Base-by-base conservation (phyloP, 2,329 filamentous ascomycete genomes). In the Claviceps pazoutovae region DNA sequence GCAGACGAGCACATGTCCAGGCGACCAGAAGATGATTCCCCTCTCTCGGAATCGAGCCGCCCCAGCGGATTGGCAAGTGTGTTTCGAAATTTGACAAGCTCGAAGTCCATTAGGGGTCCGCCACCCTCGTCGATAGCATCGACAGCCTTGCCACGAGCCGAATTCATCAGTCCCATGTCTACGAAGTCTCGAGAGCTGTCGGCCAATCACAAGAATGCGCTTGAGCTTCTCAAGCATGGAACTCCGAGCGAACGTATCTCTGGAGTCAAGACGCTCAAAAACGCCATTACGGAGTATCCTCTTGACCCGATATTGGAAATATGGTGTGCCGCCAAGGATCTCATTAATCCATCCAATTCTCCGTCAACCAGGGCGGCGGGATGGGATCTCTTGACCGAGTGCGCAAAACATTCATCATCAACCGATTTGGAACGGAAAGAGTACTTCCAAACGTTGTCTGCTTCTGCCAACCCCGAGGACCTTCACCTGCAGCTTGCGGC, bases 401-500 rank as follows among this genome's bases (percentile, higher is more conserved):
- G 82, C 59, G 80, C 79, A 52, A 79, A 80, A 59, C 77, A 84
- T 60, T 66, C 72, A 5, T 73, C 75, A 5, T 78, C 80, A 5
- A 82, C 80, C n/a, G 79, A 82, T 56, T 72, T 84, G 34, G 82
- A 86, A 63, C 75, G 83, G 47, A 74, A 76, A 56, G 79, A 82
- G 56, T 84, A 80, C 59, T 86, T 84, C 58, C 72, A 76, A 56
- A 79, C 80, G 0, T 68, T 86, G 37, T 76, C 79, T 13, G 72
- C 72, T 6, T 67, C 73, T 9, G 74, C 74, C 30, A 72, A 76
- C 55, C 70, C 75, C 1, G 78, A 83, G 39, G 82, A 86, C 61
- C 84, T 84, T 56, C 74, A 82, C 60, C 66, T 83, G 5, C 82
- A 84, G 62, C 74, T 86, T n/a, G 73, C 73, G 34, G 76, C 81